Conservation (phyloP, 2,329 filamentous ascomycete genomes). For the Saccharata proteae region DNA sequence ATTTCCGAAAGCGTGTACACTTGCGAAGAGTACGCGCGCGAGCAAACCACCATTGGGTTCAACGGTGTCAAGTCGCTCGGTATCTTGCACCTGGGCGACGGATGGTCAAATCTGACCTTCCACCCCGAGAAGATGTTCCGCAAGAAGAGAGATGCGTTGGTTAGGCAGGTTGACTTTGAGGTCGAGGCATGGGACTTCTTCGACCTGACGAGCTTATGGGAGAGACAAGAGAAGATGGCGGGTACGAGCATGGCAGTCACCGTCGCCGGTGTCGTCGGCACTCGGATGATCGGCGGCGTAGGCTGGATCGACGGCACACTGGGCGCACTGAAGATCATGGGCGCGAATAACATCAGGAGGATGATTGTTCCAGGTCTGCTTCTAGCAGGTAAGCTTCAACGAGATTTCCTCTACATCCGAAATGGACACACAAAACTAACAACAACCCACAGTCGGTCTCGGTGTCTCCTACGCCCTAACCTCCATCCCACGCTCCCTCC, state of each 20-base stretch:
- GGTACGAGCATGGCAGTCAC: slow-evolving; percentile 93
- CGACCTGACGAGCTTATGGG: slow-evolving; percentile 69
- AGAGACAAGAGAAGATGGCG: slow-evolving; percentile 87
- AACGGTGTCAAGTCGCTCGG: slow-evolving; percentile 81
- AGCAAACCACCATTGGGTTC: slow-evolving; percentile 66
- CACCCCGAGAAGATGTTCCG: slow-evolving; percentile 89
- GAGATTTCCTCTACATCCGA: slow-evolving; percentile 3
- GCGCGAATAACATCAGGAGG: slow-evolving; percentile 67
- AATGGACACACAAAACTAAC: slow-evolving; percentile 4
- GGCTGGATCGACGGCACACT: slow-evolving; percentile 84
- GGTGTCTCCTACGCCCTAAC: slow-evolving; percentile 70
- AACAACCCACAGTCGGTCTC: slow-evolving; percentile 52
- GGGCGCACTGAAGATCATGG: slow-evolving; percentile 66
- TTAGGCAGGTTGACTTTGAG: slow-evolving; percentile 74
- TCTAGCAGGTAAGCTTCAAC: slow-evolving; percentile 54
- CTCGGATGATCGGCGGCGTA: slow-evolving; percentile 67
- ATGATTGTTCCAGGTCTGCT: slow-evolving; percentile 72
- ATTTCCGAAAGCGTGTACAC: slow-evolving; percentile 65
- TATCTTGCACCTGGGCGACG: slow-evolving; percentile 74
- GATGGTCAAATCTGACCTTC: slow-evolving; percentile 69
- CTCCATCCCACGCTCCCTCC: slow-evolving; percentile 80
- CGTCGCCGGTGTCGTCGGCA: slow-evolving; percentile 72
- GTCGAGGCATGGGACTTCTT: slow-evolving; percentile 91
- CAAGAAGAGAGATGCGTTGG: slow-evolving; percentile 66
- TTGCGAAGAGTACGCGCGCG: slow-evolving; percentile 79